A percentile compares a stretch with the other conserved stretches of the same genome.
phyloP scores from a whole-genome alignment of 1,284 basidiomycete species.

The Malassezia japonica region DNA sequence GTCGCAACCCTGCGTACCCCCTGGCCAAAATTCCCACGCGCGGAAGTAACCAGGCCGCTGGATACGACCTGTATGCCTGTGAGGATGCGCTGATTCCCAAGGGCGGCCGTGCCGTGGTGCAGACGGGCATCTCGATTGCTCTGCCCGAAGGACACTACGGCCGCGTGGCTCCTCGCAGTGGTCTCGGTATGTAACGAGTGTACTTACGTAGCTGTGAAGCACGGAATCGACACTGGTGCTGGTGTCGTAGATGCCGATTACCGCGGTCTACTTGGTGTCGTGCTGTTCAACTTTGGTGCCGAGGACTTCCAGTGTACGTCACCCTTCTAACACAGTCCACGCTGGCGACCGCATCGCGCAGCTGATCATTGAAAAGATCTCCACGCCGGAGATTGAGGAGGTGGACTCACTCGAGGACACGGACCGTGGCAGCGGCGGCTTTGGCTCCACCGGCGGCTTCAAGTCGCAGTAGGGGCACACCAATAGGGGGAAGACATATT shows the following conservation, averaged over 20 bases:
- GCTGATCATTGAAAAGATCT: constrained; percentile 81
- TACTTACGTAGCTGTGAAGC: constrained; percentile 69
- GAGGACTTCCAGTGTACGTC: constrained; percentile 61
- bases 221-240: constrained; percentile 91
- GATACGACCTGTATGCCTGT: constrained; percentile 85
- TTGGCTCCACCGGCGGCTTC: constrained; percentile 77
- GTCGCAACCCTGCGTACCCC: constrained; percentile 61
- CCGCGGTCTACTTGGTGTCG: constrained; percentile 79
- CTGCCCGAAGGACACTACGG: constrained; percentile 89
- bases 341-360: constrained; percentile 90
- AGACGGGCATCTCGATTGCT: constrained; percentile 82
- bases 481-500: background rate
- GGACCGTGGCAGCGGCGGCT: constrained; percentile 72
- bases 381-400: constrained; percentile 72
- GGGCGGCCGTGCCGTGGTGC: constrained; percentile 72
- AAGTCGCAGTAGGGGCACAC: background rate
- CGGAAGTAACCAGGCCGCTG: constrained; percentile 75
- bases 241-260: constrained; percentile 96
- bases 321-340: constrained; percentile 56
- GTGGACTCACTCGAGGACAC: constrained; percentile 80
- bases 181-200: constrained; percentile 60
- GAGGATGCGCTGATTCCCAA: constrained; percentile 31
- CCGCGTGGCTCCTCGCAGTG: constrained; percentile 84
- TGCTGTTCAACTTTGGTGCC: constrained; percentile 80
- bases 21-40: constrained; percentile 76